phyloP scores from a whole-genome alignment of 2,329 filamentous ascomycete species.

The Aspergillus puulaauensis region DNA sequence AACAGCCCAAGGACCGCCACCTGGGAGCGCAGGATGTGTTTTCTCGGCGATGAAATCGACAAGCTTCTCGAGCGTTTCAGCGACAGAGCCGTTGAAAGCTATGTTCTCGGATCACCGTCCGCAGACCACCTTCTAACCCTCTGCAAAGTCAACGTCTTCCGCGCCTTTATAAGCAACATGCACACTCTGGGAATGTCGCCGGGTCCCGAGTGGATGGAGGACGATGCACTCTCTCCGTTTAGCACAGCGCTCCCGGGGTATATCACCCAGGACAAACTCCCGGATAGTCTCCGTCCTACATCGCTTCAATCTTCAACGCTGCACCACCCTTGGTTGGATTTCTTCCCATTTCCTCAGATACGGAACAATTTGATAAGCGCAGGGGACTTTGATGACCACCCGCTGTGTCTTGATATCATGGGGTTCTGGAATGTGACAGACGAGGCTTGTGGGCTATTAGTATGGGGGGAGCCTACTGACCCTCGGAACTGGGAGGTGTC shows the following conservation, averaged over 20 bases:
- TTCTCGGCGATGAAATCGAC: conserved; percentile 3
- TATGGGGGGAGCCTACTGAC: conserved; percentile 52
- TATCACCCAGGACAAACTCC: conserved; percentile 18
- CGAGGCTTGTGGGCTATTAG: conserved; percentile 38
- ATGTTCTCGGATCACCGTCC: conserved; percentile 24
- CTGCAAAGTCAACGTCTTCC: conserved; percentile 38
- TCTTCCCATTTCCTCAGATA: conserved; percentile 34
- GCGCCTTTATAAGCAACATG: conserved; percentile 31
- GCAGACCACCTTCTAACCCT: conserved; percentile 35
- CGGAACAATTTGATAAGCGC: conserved; percentile 42
- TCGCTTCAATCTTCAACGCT: conserved; percentile 33
- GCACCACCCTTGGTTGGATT: conserved; percentile 44
- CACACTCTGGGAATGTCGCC: conserved; percentile 24
- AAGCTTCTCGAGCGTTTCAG: conserved; percentile 20
- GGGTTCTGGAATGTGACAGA: conserved; percentile 27
- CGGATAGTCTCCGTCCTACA: conserved; percentile 37
- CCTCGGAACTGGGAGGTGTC: conserved; percentile 49
- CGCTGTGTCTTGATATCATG: conserved; percentile 38
- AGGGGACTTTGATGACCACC: conserved; percentile 19
- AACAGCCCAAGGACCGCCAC: background rate
- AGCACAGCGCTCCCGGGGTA: conserved; percentile 10
- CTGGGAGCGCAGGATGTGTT: conserved; percentile 1
- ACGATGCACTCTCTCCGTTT: conserved; percentile 31
- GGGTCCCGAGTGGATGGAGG: conserved; percentile 21
- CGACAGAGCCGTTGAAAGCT: conserved; percentile 24